phyloP scores from a whole-genome alignment of 192 early-diverging fungal genomes.

The Coemansia sp. region DNA sequence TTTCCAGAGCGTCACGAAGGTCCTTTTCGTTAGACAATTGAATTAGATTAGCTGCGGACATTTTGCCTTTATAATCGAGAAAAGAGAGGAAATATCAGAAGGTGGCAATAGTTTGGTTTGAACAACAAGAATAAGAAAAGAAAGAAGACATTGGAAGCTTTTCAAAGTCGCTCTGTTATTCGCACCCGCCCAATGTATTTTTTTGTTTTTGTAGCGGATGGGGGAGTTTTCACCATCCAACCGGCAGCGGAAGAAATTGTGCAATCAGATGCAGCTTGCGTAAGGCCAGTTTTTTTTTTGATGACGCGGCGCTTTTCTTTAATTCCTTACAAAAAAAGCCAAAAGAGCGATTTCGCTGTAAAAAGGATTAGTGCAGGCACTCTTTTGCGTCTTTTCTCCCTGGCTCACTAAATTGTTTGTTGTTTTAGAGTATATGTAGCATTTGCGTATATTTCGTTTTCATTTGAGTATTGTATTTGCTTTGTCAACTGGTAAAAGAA shows the following conservation, averaged over 20 bases:
- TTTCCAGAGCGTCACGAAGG: slow-evolving; percentile 37
- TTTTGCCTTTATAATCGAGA: background rate
- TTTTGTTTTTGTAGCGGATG: too few relatives aligned
- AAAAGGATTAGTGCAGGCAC: too few relatives aligned
- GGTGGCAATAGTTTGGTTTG: background rate
- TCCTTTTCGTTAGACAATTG: slow-evolving; percentile 35
- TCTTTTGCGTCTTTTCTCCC: too few relatives aligned
- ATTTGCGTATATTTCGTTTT: too few relatives aligned
- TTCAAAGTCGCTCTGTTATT: background rate
- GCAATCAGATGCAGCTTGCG: background rate
- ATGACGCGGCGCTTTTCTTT: too few relatives aligned
- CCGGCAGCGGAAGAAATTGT: background rate
- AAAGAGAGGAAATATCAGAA: background rate
- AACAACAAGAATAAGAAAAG: background rate
- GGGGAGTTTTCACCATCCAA: background rate
- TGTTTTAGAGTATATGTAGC: too few relatives aligned
- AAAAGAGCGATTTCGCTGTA: too few relatives aligned
- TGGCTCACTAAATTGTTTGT: too few relatives aligned
- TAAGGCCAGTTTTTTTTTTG: background rate
- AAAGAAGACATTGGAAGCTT: background rate
- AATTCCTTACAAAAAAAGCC: too few relatives aligned
- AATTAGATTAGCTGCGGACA: slow-evolving; percentile 28
- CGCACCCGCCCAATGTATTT: too few relatives aligned
- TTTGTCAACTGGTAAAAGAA: too few relatives aligned
- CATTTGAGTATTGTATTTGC: too few relatives aligned